phyloP scores from a whole-genome alignment of 176 grass and related monocot species.

The Oryza nivara region DNA sequence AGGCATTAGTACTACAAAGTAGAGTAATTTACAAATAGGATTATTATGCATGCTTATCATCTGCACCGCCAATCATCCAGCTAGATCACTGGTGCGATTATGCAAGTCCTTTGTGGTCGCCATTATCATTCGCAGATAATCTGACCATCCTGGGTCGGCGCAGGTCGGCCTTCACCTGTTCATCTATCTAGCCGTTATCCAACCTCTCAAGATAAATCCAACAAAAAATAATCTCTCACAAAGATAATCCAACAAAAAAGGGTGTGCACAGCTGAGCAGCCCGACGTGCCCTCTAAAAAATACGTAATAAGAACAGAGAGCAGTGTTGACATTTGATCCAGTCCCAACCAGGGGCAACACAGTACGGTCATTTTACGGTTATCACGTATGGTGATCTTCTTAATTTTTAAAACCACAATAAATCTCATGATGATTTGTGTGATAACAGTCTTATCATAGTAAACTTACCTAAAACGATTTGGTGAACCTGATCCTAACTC shows the following conservation, averaged over 20 bases:
- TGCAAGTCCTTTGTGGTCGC: neutral
- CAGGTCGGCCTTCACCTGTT: constrained; percentile 19
- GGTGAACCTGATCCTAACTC: no score
- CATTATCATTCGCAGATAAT: constrained; percentile 49
- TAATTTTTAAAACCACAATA: no score
- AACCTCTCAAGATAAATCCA: constrained; percentile 41
- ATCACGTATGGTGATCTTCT: no score
- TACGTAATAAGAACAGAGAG: neutral
- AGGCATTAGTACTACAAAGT: neutral
- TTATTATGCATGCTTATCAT: constrained; percentile 2
- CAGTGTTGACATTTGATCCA: constrained; percentile 42
- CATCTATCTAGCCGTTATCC: neutral
- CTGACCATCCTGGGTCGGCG: constrained; percentile 31
- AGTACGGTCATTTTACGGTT: no score
- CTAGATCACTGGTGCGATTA: constrained; percentile 2
- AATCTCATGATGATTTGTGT: no score
- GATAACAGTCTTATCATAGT: no score
- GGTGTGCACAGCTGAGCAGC: constrained; percentile 7
- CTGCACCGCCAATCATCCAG: neutral
- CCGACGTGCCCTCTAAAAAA: constrained; percentile 11
- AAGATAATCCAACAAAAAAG: constrained; percentile 35
- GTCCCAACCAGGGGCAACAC: neutral
- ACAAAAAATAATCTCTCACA: neutral
- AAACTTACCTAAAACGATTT: no score
- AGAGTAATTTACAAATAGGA: constrained; percentile 9